These are phyloP conservation scores for Vickermania spadyakhi DNA, from an alignment of 208 protist species.

Conservation along the genomic window DNA sequence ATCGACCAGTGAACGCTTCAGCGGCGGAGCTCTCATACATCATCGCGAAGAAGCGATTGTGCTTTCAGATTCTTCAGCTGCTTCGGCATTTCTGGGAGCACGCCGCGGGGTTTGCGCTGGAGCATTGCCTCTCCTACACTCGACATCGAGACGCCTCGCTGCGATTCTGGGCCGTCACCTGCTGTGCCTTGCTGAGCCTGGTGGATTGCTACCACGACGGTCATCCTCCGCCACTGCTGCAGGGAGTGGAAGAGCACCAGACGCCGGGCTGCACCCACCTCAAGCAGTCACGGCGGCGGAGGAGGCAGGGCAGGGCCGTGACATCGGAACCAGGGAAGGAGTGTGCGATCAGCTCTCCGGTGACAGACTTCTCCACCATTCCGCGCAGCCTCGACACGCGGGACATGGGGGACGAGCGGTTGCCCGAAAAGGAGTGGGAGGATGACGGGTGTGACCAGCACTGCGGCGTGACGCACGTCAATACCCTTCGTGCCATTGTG, in stretches of 20 bases:
- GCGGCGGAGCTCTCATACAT: neutral
- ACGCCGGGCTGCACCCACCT: neutral
- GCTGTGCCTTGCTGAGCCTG: conserved; percentile 36
- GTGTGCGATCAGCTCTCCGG: neutral
- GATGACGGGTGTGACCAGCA: conserved; percentile 12
- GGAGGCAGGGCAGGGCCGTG: no score
- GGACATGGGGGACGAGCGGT: no score
- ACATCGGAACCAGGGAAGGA: neutral
- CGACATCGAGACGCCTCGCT: conserved; percentile 42
- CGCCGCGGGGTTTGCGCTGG: conserved; percentile 42
- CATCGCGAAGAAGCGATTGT: conserved; percentile 32
- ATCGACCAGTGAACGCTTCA: neutral
- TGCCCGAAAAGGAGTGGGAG: neutral
- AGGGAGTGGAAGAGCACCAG: neutral
- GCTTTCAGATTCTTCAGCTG: conserved; percentile 48
- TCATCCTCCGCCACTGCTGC: neutral
- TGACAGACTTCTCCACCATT: neutral
- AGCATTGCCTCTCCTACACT: conserved; percentile 64
- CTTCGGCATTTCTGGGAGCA: conserved; percentile 48
- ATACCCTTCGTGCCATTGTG: conserved; percentile 44
- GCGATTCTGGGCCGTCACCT: conserved; percentile 47
- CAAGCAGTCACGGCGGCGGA: neutral
- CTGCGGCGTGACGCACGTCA: conserved; percentile 54
- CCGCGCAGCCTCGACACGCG: neutral
- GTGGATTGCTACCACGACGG: conserved; percentile 14